Base-by-base conservation (phyloP, 2,329 filamentous ascomycete genomes). In the Aspergillus sp. region DNA sequence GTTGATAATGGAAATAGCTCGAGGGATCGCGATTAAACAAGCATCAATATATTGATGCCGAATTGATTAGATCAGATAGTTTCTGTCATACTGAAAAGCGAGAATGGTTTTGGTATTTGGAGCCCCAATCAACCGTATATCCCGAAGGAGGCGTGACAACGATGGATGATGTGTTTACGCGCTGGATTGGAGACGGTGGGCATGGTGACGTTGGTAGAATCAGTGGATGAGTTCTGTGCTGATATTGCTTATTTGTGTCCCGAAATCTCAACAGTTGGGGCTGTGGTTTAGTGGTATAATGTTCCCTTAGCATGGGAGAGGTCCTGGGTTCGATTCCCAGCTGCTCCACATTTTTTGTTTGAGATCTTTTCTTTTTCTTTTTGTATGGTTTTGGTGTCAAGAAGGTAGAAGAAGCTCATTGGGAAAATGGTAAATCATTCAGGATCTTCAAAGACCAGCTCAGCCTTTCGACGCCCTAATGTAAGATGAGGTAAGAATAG, bases 281-380 rank as follows among this genome's bases (percentile, higher is more conserved):
- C 53, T 55, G 53, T 55, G 53, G 53, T 55, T 55, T 55, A 55
- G 53, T 55, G 53, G 53, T 55, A 55, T 55, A 55, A 55, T 55
- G 53, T 55, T 55, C 53, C 53, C 53, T 55, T 55, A 55, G 53
- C 53, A 55, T 55, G 53, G 53, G 53, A 55, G 53, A 55, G 53
- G 53, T 55, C 53, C 53, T 55, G 53, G 53, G 53, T 55, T 55
- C 53, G 53, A 55, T 55, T 55, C 53, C 53, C 53, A 55, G 53
- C 53, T 55, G 53, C 53, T 55, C 53, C 53, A 55, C 53, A 24
- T 12, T 55, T 55, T 55, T 55, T 55, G 44, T 5, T 19, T 19
- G 11, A n/a, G 3, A 2, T 4, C 17, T 17, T 50, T 2, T 24
- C 17, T 39, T 50, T 41, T n/a, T 19, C 12, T 31, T 31, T 8